phyloP scores from a whole-genome alignment of 495 filamentous ascomycete species.

The Aspergillus coremiiformis region DNA sequence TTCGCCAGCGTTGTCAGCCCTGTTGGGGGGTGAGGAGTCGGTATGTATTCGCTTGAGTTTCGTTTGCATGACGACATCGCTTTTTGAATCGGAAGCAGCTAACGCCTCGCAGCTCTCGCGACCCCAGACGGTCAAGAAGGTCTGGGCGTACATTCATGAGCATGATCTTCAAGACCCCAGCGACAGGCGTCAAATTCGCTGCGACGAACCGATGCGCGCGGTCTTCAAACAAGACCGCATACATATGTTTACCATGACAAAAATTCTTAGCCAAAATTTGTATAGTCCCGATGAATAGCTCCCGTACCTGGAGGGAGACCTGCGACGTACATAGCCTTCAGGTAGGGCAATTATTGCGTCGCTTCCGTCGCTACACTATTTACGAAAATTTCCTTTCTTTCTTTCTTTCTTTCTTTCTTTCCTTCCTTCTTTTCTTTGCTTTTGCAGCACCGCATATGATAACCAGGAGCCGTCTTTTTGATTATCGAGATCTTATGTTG shows the following conservation, averaged over 20 bases:
- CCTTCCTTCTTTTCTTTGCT: neutral
- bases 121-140: constrained; percentile 88
- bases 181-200: constrained; percentile 85
- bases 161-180: constrained; percentile 81
- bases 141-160: constrained; percentile 89
- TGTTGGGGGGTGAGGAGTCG: constrained; percentile 55
- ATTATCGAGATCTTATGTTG: neutral
- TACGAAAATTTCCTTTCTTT: constrained; percentile 15
- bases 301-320: neutral
- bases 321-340: neutral
- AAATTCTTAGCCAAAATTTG: constrained; percentile 61
- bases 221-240: constrained; percentile 88
- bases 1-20: constrained; percentile 55
- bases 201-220: constrained; percentile 80
- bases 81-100: constrained; percentile 2
- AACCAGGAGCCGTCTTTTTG: constrained; percentile 14
- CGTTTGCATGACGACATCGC: neutral
- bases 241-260: constrained; percentile 99
- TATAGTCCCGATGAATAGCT: constrained; percentile 56
- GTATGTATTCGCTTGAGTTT: constrained; percentile 29
- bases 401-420: neutral
- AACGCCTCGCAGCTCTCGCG: constrained; percentile 60
- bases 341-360: neutral
- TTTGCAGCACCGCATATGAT: constrained; percentile 19
- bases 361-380: neutral